Base-by-base conservation (phyloP, 2,329 filamentous ascomycete species). In the Apiospora saccharicola region DNA sequence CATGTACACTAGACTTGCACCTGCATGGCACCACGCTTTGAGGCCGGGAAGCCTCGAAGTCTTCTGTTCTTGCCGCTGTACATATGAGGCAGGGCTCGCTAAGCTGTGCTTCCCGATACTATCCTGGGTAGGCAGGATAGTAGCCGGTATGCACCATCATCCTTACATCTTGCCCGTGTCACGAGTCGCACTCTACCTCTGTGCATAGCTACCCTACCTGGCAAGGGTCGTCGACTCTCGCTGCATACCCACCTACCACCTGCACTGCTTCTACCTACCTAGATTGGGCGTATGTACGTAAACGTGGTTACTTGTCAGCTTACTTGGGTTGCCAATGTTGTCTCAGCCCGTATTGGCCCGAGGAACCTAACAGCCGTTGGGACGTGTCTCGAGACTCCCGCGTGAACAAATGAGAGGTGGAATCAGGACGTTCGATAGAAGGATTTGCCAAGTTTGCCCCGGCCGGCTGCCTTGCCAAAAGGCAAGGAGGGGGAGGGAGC, bases 1-100 rank as follows among this genome's bases (percentile, higher is more conserved):
- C 57, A 64, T 64, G 57, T 64, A 64, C 57, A 64, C 57, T 64
- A 64, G 34, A 64, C 57, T 19, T 64, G 57, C 57, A 64, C 34
- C 34, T 41, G 34, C 57, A 64, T 64, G 57, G 30, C 30, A 64
- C 53, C 53, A 19, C 30, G 30, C 53, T 37, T 61, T 8, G 16
- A 37, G 30, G 30, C 53, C 16, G 30, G 30, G 53, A 12, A 61
- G 53, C 53, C 30, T 61, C 30, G 30, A 61, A 61, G 53, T 61
- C 30, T 61, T 16, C 22, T 61, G 51, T 34, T 37, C 30, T 61
- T 37, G 30, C 53, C 34, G 30, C 26, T 61, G 30, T 61, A 61
- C 51, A 57, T 57, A 4, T 3, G 3, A 22, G 16, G 53, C 22
- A 37, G 30, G 53, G 53, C 22, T 19, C 30, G 16, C 53, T 34